A percentile compares a stretch with the other conserved stretches of the same genome.
Conservation (phyloP, 202 grass and related monocot genomes). For the Setaria italica region DNA sequence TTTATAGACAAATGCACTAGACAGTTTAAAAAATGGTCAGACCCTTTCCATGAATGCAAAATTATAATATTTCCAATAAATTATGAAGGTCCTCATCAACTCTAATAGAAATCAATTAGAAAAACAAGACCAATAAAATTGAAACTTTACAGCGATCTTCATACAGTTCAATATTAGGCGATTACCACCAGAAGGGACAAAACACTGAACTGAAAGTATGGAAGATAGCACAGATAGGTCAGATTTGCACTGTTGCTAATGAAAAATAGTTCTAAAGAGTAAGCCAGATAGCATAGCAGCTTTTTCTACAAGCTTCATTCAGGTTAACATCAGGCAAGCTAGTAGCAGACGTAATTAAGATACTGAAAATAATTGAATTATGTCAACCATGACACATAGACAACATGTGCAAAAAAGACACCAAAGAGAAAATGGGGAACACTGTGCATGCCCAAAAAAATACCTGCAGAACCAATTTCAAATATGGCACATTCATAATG, state of each 20-base stretch:
- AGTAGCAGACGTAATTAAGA: not conserved
- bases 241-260: not conserved
- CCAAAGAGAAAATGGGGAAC: slow-evolving; percentile 24
- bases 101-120: slow-evolving; percentile 11
- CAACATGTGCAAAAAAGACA: slow-evolving; percentile 20
- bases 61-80: slow-evolving; percentile 1
- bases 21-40: slow-evolving; percentile 2
- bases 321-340: not conserved
- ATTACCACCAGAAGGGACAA: slow-evolving; percentile 21
- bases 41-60: slow-evolving; percentile 18
- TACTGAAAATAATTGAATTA: slow-evolving; percentile 19
- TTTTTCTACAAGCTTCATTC: not conserved
- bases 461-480: slow-evolving; percentile 30
- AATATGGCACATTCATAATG: slow-evolving; percentile 20
- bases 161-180: slow-evolving; percentile 13
- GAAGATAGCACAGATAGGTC: not conserved
- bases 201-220: not conserved
- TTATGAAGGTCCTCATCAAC: slow-evolving; percentile 25
- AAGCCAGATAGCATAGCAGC: slow-evolving; percentile 6
- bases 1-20: not conserved
- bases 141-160: slow-evolving; percentile 28
- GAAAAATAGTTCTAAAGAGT: not conserved
- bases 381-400: slow-evolving; percentile 4
- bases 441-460: slow-evolving; percentile 18
- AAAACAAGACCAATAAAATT: slow-evolving; percentile 22